Evolutionary conservation across 2,329 filamentous ascomycete species (phyloP).

Genomic region (Fusarium cicatricum): DNA sequence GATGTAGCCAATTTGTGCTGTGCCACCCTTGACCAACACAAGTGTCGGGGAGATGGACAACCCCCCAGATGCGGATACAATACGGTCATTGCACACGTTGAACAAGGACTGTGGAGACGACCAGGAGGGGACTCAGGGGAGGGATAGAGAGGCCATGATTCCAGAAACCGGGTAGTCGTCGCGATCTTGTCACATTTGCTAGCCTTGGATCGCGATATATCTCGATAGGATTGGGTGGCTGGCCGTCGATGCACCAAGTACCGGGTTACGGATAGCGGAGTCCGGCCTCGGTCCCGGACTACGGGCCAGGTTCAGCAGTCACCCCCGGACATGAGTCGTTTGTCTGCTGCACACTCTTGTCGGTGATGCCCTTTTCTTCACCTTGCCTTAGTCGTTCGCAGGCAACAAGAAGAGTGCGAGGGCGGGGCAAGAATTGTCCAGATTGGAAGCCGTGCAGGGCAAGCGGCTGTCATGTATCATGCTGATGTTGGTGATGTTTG

Average conservation of each 20-base stretch:
- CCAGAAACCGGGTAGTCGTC: conserved; percentile 23
- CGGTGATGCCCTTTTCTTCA: neutral
- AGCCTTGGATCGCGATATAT: conserved; percentile 37
- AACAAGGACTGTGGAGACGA: too few species aligned
- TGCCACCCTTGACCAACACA: neutral
- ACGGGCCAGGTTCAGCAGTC: conserved; percentile 18
- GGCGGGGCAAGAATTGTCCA: neutral
- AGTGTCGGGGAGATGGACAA: neutral
- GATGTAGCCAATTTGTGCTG: neutral
- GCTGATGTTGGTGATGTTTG: conserved; percentile 11
- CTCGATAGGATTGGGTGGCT: conserved; percentile 38
- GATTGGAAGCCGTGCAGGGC: conserved; percentile 17
- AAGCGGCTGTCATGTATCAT: conserved; percentile 4
- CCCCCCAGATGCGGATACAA: neutral
- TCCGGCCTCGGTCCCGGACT: too few species aligned
- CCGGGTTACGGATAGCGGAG: conserved; percentile 22
- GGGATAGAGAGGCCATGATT: too few species aligned
- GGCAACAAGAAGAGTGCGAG: neutral
- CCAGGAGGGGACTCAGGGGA: too few species aligned
- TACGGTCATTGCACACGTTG: neutral
- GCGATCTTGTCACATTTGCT: conserved; percentile 31
- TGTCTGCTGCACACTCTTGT: neutral
- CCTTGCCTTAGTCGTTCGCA: neutral
- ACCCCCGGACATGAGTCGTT: conserved; percentile 7
- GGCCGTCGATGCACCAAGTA: conserved; percentile 27